These are phyloP conservation scores for Xylaria sp. DNA, from an alignment of 2,329 filamentous ascomycete species.

Conservation along the genomic window DNA sequence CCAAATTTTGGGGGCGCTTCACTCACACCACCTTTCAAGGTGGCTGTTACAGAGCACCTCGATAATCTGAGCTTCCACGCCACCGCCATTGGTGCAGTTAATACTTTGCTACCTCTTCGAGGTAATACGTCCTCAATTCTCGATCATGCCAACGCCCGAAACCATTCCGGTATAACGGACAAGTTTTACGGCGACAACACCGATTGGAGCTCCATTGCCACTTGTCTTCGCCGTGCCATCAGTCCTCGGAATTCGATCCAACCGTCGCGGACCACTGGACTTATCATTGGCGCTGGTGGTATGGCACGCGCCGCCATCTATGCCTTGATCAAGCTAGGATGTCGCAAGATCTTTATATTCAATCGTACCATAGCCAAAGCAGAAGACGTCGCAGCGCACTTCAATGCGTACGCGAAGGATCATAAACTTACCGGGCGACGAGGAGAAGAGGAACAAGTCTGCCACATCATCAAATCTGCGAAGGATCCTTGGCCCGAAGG, in stretches of 20 bases:
- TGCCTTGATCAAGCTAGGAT: conserved; percentile 76
- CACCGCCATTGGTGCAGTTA: conserved; percentile 76
- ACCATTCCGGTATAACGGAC: conserved; percentile 68
- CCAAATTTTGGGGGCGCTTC: conserved; percentile 74
- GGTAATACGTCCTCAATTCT: conserved; percentile 60
- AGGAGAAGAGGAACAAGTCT: conserved; percentile 54
- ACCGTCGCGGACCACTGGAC: conserved; percentile 61
- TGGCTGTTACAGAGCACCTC: conserved; percentile 71
- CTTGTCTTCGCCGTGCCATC: conserved; percentile 71
- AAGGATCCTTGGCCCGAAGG: conserved; percentile 70
- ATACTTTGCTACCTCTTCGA: conserved; percentile 75
- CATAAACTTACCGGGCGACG: conserved; percentile 49
- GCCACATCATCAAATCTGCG: conserved; percentile 67
- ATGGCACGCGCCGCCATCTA: conserved; percentile 81
- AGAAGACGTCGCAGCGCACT: conserved; percentile 71
- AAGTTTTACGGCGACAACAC: conserved; percentile 77
- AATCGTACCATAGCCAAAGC: conserved; percentile 73
- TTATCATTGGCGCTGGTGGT: conserved; percentile 72
- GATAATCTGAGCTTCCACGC: conserved; percentile 75
- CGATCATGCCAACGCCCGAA: conserved; percentile 67
- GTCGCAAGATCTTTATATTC: conserved; percentile 76
- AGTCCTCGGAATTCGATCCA: conserved; percentile 73
- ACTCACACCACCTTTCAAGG: conserved; percentile 76
- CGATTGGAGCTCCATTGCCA: conserved; percentile 74
- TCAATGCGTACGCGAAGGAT: conserved; percentile 63